Percentiles rank a stretch among this genome's conserved stretches.
phyloP scores from a whole-genome alignment of 257 asterid species.

The Solanum pennellii region DNA sequence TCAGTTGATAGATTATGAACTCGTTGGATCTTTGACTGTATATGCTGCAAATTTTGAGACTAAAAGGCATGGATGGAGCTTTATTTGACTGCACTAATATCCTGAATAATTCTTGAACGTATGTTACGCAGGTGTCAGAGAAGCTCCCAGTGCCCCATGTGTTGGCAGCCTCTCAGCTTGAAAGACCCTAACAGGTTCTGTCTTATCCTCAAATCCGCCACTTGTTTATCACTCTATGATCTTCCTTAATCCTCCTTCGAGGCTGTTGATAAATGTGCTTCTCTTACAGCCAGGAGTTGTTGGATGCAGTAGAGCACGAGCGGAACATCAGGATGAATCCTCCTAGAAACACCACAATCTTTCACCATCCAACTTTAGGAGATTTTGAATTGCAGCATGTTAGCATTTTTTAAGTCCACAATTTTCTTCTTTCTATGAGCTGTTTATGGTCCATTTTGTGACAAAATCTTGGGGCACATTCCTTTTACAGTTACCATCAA shows the following conservation, averaged over 20 bases:
- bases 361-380: slow-evolving; percentile 92
- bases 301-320: slow-evolving; percentile 87
- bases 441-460: neutral
- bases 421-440: neutral
- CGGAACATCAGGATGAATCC: slow-evolving; percentile 71
- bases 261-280: neutral
- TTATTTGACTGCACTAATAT: neutral
- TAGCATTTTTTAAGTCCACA: neutral
- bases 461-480: neutral
- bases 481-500: slow-evolving; percentile 56
- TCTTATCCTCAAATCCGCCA: neutral
- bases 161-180: slow-evolving; percentile 78
- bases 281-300: slow-evolving; percentile 78
- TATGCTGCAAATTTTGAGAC: neutral
- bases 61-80: neutral
- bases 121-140: slow-evolving; percentile 66
- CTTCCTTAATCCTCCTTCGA: neutral
- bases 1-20: neutral
- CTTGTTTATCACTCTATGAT: neutral
- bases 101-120: neutral
- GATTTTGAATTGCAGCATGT: slow-evolving; percentile 97
- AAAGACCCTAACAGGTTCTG: slow-evolving; percentile 77
- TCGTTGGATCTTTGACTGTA: neutral
- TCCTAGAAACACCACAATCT: slow-evolving; percentile 69
- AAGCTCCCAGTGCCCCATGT: slow-evolving; percentile 95